Percentiles rank a stretch among this genome's conserved stretches.
Evolutionary conservation across 371 early-diverging fungal species (phyloP).

Genomic region (Mucor mucedo): DNA sequence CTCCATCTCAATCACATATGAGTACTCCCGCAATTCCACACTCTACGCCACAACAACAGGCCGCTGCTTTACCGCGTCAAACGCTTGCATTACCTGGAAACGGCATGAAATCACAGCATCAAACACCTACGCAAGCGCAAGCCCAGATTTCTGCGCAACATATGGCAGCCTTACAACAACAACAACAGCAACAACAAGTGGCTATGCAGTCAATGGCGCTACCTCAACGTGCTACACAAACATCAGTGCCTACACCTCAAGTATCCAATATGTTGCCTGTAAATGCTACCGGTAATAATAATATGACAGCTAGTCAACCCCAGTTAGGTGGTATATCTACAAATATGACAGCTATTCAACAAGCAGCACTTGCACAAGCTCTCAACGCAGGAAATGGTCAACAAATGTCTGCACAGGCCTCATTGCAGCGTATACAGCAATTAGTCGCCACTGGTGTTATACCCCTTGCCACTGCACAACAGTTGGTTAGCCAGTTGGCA

Average conservation of each 20-base stretch:
- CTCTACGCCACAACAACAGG: slow-evolving; percentile 28
- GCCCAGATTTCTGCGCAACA: slow-evolving; percentile 33
- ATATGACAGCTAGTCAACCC: background rate
- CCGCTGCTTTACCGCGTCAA: slow-evolving; percentile 31
- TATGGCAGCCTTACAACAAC: slow-evolving; percentile 32
- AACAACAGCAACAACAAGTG: slow-evolving; percentile 30
- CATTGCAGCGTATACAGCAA: slow-evolving; percentile 42
- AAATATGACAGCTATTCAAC: slow-evolving; percentile 26
- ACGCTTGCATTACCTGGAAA: slow-evolving; percentile 26
- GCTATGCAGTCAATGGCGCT: slow-evolving; percentile 26
- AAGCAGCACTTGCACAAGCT: slow-evolving; percentile 31
- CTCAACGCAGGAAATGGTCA: slow-evolving; percentile 25
- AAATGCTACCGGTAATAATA: slow-evolving; percentile 5
- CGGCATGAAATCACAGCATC: slow-evolving; percentile 24
- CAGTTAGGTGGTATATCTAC: slow-evolving; percentile 3
- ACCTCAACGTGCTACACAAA: slow-evolving; percentile 18
- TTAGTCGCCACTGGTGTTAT: slow-evolving; percentile 33
- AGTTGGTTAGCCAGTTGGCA: slow-evolving; percentile 36
- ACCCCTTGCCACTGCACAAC: slow-evolving; percentile 38
- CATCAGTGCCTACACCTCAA: slow-evolving; percentile 37
- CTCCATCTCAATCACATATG: slow-evolving; percentile 46
- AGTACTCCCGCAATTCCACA: slow-evolving; percentile 37
- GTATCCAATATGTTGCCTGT: slow-evolving; percentile 19
- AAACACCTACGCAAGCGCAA: slow-evolving; percentile 37
- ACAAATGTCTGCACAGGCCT: slow-evolving; percentile 27